phyloP scores from a whole-genome alignment of 1,284 basidiomycete genomes.

The Sanghuangporus weigelae region DNA sequence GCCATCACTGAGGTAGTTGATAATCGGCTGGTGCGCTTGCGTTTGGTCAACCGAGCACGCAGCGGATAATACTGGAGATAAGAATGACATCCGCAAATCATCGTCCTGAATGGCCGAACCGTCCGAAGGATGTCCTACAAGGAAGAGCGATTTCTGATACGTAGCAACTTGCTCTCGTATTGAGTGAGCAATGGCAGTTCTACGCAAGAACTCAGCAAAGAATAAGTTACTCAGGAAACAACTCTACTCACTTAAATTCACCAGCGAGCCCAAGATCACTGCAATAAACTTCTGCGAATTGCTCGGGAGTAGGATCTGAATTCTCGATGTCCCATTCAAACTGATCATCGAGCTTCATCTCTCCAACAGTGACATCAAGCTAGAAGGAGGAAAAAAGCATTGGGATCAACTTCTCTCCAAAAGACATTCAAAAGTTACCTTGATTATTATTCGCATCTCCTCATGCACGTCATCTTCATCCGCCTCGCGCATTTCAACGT shows the following conservation, averaged over 20 bases:
- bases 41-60: slow-evolving; percentile 74
- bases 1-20: slow-evolving; percentile 84
- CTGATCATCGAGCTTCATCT: slow-evolving; percentile 91
- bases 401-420: slow-evolving; percentile 2
- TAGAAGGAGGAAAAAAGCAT: slow-evolving; percentile 29
- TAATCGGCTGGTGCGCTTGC: slow-evolving; percentile 78
- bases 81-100: slow-evolving; percentile 86
- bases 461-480: slow-evolving; percentile 60
- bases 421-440: slow-evolving; percentile 43
- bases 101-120: slow-evolving; percentile 82
- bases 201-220: slow-evolving; percentile 30
- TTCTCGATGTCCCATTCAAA: slow-evolving; percentile 98
- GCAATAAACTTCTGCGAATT: slow-evolving; percentile 86
- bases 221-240: not conserved
- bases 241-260: slow-evolving; percentile 77
- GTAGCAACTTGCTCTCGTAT: slow-evolving; percentile 94
- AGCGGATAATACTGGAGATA: slow-evolving; percentile 70
- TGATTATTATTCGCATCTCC: slow-evolving; percentile 88
- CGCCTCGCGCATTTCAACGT: slow-evolving; percentile 48
- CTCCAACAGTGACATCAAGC: slow-evolving; percentile 95
- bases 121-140: slow-evolving; percentile 85
- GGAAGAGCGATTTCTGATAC: slow-evolving; percentile 89
- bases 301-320: slow-evolving; percentile 78
- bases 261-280: slow-evolving; percentile 87
- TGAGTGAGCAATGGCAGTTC: slow-evolving; percentile 91